Evolutionary conservation across 1,284 basidiomycete species (phyloP).

Genomic region (Singerocomus rubriflavus): DNA sequence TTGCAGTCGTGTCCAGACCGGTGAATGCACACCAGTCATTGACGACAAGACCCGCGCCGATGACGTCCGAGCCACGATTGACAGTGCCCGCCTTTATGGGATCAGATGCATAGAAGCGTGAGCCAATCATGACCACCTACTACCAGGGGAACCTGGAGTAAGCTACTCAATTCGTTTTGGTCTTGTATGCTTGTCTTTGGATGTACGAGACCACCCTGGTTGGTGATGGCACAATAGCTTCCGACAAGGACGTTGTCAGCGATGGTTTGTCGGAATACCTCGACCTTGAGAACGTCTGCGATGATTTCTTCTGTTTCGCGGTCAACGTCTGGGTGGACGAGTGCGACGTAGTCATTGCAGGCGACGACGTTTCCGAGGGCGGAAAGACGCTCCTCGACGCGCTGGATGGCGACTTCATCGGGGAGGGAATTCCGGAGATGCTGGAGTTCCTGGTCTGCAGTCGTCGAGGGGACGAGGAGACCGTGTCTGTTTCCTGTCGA

Average conservation of each 20-base stretch:
- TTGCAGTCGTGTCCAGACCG: slow-evolving; percentile 94
- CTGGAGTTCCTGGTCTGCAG: slow-evolving; percentile 98
- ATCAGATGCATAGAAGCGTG: neutral
- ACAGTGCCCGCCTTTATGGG: slow-evolving; percentile 84
- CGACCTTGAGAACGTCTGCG: slow-evolving; percentile 97
- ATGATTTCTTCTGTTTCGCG: slow-evolving; percentile 99
- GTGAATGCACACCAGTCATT: slow-evolving; percentile 99
- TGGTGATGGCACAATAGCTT: slow-evolving; percentile 91
- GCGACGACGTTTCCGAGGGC: slow-evolving; percentile 98
- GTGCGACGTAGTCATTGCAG: slow-evolving; percentile 96
- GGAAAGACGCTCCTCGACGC: slow-evolving; percentile 94
- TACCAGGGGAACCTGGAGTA: slow-evolving; percentile 94
- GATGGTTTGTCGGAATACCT: slow-evolving; percentile 98
- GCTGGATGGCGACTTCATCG: slow-evolving; percentile 87
- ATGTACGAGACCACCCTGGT: slow-evolving; percentile 96
- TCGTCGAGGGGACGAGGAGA: slow-evolving; percentile 91
- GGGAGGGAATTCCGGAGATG: slow-evolving; percentile 97
- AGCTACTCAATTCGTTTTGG: slow-evolving; percentile 94
- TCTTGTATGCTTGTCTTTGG: slow-evolving; percentile 97
- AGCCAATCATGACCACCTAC: slow-evolving; percentile 46
- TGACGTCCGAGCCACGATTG: slow-evolving; percentile 96
- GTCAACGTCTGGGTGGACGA: slow-evolving; percentile 97
- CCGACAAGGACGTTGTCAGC: slow-evolving; percentile 97
- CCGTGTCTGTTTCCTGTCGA: slow-evolving; percentile 86
- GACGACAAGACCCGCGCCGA: slow-evolving; percentile 96